Evolutionary conservation across 352 stramenopile genomes (phyloP).

Genomic region (Pythium volutum): DNA sequence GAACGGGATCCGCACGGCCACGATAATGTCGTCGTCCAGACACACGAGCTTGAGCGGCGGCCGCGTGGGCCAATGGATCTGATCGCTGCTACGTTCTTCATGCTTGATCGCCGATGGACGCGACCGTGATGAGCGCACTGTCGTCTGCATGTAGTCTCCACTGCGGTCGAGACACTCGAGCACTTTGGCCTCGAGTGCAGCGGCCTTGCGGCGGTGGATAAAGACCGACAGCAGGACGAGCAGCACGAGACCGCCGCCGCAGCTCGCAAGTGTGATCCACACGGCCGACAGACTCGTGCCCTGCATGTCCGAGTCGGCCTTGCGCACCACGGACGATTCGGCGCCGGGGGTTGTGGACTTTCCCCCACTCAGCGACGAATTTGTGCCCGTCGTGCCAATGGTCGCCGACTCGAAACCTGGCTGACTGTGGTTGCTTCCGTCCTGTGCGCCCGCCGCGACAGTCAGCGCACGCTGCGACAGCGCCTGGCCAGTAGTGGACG

Average conservation of each 20-base stretch:
- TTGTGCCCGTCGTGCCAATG: neutral
- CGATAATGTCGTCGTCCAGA: constrained; percentile 18
- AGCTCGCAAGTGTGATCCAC: constrained; percentile 7
- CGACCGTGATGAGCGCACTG: neutral
- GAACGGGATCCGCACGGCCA: constrained; percentile 36
- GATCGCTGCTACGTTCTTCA: neutral
- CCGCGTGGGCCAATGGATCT: neutral
- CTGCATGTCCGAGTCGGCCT: neutral
- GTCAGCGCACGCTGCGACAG: too few species aligned
- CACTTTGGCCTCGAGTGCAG: neutral
- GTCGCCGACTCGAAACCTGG: neutral
- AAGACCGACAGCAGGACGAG: constrained; percentile 1
- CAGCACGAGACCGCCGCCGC: constrained; percentile 3
- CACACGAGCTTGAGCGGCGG: neutral
- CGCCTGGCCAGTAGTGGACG: neutral
- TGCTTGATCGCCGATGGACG: neutral
- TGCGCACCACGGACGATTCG: neutral
- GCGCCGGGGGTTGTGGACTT: neutral
- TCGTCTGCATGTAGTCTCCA: neutral
- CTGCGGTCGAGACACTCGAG: neutral
- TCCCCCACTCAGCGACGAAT: neutral
- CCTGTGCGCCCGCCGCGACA: too few species aligned
- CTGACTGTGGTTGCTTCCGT: neutral
- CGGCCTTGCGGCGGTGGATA: constrained; percentile 6
- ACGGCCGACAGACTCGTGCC: constrained; percentile 4